Conservation (phyloP, 768 basidiomycete species). For the Naematelia encephala region DNA sequence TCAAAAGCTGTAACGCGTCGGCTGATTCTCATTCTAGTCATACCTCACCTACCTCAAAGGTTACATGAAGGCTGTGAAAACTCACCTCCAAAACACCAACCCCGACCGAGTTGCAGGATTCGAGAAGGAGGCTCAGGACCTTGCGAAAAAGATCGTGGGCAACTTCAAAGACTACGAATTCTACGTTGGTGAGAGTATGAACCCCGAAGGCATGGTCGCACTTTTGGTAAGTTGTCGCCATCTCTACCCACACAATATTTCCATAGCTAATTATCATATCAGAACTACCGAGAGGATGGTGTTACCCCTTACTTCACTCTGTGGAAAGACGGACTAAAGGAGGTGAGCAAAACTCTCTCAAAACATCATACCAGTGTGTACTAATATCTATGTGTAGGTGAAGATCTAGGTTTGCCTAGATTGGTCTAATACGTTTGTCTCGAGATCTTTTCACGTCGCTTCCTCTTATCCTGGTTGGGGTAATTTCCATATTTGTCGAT, state of each 20-base stretch:
- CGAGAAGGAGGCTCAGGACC: constrained; percentile 71
- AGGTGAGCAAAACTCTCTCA: constrained; percentile 42
- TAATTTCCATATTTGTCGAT: too few relatives aligned
- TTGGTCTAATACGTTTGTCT: neutral
- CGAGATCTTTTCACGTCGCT: too few relatives aligned
- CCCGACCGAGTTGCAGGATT: constrained; percentile 69
- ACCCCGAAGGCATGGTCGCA: constrained; percentile 88
- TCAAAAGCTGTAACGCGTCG: too few relatives aligned
- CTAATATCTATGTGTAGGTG: neutral
- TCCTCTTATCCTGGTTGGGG: too few relatives aligned
- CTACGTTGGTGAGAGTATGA: constrained; percentile 55
- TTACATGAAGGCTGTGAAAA: constrained; percentile 92
- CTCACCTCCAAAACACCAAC: constrained; percentile 57
- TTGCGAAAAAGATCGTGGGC: constrained; percentile 81
- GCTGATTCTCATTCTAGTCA: constrained; percentile 34
- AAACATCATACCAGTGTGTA: neutral
- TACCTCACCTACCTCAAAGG: constrained; percentile 80
- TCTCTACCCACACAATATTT: neutral
- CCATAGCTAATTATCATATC: constrained; percentile 3
- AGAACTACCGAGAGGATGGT: constrained; percentile 71
- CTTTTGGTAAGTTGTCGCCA: constrained; percentile 57
- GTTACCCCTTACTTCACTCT: constrained; percentile 79
- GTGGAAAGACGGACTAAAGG: constrained; percentile 93
- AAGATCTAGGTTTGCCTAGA: neutral
- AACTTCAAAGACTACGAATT: constrained; percentile 96